Percentiles rank a stretch among this genome's conserved stretches.
Evolutionary conservation across 164 flowering plant species (phyloP).

Genomic region (Chloranthus sessilifolius): DNA sequence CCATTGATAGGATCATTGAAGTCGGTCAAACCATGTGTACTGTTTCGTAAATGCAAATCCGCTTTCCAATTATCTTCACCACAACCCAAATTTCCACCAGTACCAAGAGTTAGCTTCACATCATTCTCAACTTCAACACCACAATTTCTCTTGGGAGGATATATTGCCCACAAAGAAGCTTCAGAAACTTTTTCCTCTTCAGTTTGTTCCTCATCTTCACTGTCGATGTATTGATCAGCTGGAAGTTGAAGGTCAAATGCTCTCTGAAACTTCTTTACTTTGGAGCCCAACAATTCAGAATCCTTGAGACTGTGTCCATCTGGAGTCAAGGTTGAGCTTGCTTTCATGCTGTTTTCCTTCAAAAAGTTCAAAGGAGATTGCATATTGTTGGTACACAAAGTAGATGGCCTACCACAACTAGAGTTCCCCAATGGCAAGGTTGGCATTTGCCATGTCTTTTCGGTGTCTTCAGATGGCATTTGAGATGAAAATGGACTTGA

Average conservation of each 20-base stretch:
- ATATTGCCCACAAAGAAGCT: constrained; percentile 8
- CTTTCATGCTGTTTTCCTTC: constrained; percentile 36
- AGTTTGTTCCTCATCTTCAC: constrained; percentile 43
- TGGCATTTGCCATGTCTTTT: constrained; percentile 38
- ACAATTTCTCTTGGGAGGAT: constrained; percentile 15
- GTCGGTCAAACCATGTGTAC: constrained; percentile 44
- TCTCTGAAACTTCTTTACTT: constrained; percentile 49
- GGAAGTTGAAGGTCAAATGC: constrained; percentile 86
- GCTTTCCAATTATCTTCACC: too few relatives aligned
- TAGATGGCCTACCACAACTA: constrained; percentile 32
- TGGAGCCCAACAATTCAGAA: constrained; percentile 43
- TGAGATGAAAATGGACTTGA: constrained; percentile 49
- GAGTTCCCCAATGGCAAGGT: constrained; percentile 38
- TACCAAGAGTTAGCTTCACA: constrained; percentile 26
- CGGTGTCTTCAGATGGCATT: constrained; percentile 37
- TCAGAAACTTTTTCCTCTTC: constrained; percentile 27
- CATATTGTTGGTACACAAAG: constrained; percentile 36
- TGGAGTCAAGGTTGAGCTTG: constrained; percentile 24
- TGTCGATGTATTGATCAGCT: constrained; percentile 73
- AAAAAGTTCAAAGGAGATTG: constrained; percentile 42
- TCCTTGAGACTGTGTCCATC: constrained; percentile 42
- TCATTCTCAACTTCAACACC: constrained; percentile 25
- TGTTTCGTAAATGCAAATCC: too few relatives aligned
- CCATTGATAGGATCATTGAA: constrained; percentile 65
- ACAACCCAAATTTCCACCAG: constrained; percentile 21